Evolutionary conservation across 306 rosid genomes (phyloP).

Genomic region (Crataegus laevigata): DNA sequence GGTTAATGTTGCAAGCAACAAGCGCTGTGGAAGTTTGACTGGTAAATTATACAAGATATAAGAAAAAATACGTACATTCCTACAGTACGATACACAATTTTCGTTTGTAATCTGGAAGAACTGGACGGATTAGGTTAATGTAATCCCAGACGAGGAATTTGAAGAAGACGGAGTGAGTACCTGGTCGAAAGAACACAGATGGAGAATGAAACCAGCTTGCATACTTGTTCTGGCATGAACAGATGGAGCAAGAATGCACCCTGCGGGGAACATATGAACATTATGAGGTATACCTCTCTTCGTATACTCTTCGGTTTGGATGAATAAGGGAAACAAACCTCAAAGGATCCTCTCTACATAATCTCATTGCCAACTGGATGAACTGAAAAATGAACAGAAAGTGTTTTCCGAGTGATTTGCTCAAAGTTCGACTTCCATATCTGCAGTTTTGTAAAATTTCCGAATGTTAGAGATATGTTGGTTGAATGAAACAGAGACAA

Average conservation of each 20-base stretch:
- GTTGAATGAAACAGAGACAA: neutral
- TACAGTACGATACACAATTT: neutral
- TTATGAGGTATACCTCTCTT: neutral
- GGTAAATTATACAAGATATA: neutral
- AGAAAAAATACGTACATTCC: neutral
- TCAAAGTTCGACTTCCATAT: slow-evolving; percentile 67
- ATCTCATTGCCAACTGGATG: slow-evolving; percentile 90
- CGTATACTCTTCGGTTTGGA: neutral
- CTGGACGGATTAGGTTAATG: slow-evolving; percentile 11
- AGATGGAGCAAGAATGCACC: slow-evolving; percentile 21
- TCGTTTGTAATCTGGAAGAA: neutral
- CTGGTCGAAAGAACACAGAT: neutral
- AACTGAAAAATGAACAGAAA: slow-evolving; percentile 62
- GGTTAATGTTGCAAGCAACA: slow-evolving; percentile 1
- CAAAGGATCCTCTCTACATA: slow-evolving; percentile 46
- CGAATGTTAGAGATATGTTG: slow-evolving; percentile 7
- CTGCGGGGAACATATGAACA: slow-evolving; percentile 27
- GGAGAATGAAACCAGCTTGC: slow-evolving; percentile 14
- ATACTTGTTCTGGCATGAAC: slow-evolving; percentile 18
- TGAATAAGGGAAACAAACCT: slow-evolving; percentile 33
- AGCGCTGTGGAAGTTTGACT: neutral
- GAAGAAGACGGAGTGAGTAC: neutral
- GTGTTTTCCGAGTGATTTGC: slow-evolving; percentile 52
- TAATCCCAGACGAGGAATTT: slow-evolving; percentile 11
- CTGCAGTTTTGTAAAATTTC: slow-evolving; percentile 21